phyloP scores from a whole-genome alignment of 2,329 filamentous ascomycete genomes.

The Massarina eburnea region DNA sequence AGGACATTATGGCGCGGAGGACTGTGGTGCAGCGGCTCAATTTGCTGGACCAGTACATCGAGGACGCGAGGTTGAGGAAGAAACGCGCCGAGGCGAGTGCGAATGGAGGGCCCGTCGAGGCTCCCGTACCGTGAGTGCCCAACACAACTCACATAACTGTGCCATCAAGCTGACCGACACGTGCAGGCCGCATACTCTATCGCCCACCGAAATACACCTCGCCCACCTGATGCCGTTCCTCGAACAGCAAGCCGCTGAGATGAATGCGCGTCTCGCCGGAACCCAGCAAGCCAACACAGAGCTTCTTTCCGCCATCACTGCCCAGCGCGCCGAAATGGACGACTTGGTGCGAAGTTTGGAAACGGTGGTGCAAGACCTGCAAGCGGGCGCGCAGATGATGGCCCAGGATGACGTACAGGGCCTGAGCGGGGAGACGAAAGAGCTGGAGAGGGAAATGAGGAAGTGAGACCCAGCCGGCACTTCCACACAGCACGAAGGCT shows the following conservation, averaged over 20 bases:
- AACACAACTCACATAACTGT: neutral
- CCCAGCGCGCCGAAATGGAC: constrained; percentile 61
- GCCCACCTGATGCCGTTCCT: constrained; percentile 63
- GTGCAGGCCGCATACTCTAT: constrained; percentile 59
- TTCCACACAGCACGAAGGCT: constrained; percentile 2
- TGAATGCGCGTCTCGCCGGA: constrained; percentile 53
- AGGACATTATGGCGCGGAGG: constrained; percentile 59
- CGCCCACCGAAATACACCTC: constrained; percentile 57
- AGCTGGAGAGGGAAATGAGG: constrained; percentile 40
- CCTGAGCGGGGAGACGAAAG: constrained; percentile 37
- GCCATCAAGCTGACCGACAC: constrained; percentile 9
- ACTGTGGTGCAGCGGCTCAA: constrained; percentile 61
- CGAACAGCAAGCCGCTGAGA: constrained; percentile 50
- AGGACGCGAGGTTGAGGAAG: constrained; percentile 59
- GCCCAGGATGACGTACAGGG: constrained; percentile 40
- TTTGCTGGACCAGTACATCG: constrained; percentile 61
- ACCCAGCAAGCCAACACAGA: constrained; percentile 57
- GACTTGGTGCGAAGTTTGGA: constrained; percentile 58
- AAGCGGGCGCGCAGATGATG: constrained; percentile 50
- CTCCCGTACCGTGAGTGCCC: constrained; percentile 50
- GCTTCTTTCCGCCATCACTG: constrained; percentile 53
- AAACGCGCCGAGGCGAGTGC: constrained; percentile 45
- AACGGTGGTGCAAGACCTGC: constrained; percentile 58
- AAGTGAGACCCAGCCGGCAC: constrained; percentile 24
- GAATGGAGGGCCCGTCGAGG: constrained; percentile 36